phyloP scores from a whole-genome alignment of 2,329 filamentous ascomycete species.

The Lecanosticta acicola region DNA sequence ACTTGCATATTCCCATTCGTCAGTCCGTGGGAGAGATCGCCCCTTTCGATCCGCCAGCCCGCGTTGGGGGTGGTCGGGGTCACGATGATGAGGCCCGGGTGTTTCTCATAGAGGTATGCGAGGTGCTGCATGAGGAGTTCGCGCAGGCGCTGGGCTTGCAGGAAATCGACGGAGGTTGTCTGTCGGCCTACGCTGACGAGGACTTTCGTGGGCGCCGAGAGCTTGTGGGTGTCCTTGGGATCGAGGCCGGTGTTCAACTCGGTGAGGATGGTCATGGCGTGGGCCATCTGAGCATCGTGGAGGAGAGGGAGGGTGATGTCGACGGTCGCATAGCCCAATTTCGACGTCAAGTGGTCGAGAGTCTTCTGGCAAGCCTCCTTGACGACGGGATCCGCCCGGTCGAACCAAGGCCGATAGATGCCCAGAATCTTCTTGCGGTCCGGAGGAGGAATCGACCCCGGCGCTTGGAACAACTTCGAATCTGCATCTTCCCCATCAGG shows the following conservation, averaged over 20 bases:
- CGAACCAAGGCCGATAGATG: slow-evolving; percentile 63
- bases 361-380: slow-evolving; percentile 56
- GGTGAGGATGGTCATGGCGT: slow-evolving; percentile 68
- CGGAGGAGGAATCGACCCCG: background rate
- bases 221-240: slow-evolving; percentile 44
- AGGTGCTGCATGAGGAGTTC: slow-evolving; percentile 74
- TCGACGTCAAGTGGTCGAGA: slow-evolving; percentile 52
- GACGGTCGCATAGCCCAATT: slow-evolving; percentile 50
- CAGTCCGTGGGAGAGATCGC: slow-evolving; percentile 58
- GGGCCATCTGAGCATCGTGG: slow-evolving; percentile 68
- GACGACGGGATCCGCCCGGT: slow-evolving; percentile 61
- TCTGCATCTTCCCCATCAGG: slow-evolving; percentile 60
- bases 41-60: slow-evolving; percentile 60
- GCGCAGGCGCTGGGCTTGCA: slow-evolving; percentile 68
- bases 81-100: slow-evolving; percentile 73
- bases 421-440: slow-evolving; percentile 59
- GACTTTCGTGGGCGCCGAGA: slow-evolving; percentile 63
- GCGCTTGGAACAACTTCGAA: slow-evolving; percentile 53
- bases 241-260: slow-evolving; percentile 56
- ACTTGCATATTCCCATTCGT: slow-evolving; percentile 68
- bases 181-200: slow-evolving; percentile 60
- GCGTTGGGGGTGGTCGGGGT: slow-evolving; percentile 70
- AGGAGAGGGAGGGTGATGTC: slow-evolving; percentile 62
- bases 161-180: slow-evolving; percentile 62
- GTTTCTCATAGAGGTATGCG: slow-evolving; percentile 59